Base-by-base conservation (phyloP, 768 basidiomycete genomes). In the Lentinula sp. region DNA sequence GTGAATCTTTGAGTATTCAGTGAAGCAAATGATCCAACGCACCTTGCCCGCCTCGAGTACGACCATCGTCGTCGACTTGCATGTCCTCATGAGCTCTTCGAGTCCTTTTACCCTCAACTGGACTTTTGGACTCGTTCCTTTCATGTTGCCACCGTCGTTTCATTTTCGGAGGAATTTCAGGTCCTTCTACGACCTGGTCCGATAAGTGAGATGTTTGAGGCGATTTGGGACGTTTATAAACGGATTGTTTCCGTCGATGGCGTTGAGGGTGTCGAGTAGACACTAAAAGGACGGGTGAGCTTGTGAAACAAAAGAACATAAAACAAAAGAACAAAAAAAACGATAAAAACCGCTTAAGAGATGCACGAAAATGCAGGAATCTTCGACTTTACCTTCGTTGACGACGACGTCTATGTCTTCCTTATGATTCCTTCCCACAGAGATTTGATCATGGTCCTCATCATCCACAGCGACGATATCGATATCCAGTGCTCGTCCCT, bases 131-230 rank as follows among this genome's bases (percentile, higher is more conserved):
- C 28, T 56, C 39, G n/a, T 41, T 39, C 4, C 15, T 37, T 41
- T 9, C 33, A 10, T 16, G 9, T 10, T 13, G 43, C 55, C n/a
- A 56, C 28, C 55, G 45, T 12, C 55, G 39, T 39, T 56, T 56
- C 55, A 56, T 56, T 23, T 56, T 56, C 5, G 55, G 55, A 10
- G 55, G 55, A 9, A 56, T 56, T 18, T 56, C 50, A 15, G 50
- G 35, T 35, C 35, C 55, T 16, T 56, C 55, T 20, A 7, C 41
- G 8, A 32, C 41, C 15, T 20, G 35, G 15, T 56, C 55, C 5
- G 20, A 10, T 5, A 9, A 6, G 16, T 39, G 10, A 10, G 23
- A 6, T 9, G 46, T 20, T 10, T 18, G 20, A 28, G 20, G 20
- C 46, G 46, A 23, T 48, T 12, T 20, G 10, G 16, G 7, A 23